Base-by-base conservation (phyloP, 75 land plant species). In the Gnetum montanum region DNA sequence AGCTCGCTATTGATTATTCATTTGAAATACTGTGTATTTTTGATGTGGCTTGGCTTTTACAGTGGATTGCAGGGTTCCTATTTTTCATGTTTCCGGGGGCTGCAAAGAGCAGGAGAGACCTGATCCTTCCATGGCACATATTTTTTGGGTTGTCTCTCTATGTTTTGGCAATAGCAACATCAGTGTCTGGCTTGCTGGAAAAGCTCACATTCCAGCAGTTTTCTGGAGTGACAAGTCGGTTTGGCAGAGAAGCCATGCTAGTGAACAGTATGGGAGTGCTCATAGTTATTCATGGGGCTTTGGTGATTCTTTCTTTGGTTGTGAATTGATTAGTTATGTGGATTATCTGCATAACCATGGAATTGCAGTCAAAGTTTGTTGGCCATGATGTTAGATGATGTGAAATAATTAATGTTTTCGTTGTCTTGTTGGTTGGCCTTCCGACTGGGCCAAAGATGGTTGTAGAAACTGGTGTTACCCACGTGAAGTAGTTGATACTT, bases 31-130 rank as follows among this genome's bases (percentile, higher is more conserved):
- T 38, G 1, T 37, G 13, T 37, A 12, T 38, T 38, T 38, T 41
- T 41, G 4, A 6, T 38, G 7, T 38, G 43, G 13, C 16, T 41
- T 41, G 43, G 18, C 5, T 15, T 41, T 3, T 4, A 3, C 43
- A 82, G 90, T 89, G 90, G 90, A 3, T 79, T 11, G 34, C 70
- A n/a, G 80, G 70, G 8, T 76, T 82, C 61, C 49, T 79, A 19
- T 23, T 81, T 18, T 90, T 79, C 57, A 68, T 48, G 51, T 75
- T 57, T 50, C 90, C 82, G 2, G 62, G 86, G 1, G 67, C 75
- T 0, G 43, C 70, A 16, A 28, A 10, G 34, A 12, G 57, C 0
- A 46, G 28, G 46, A 75, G 90, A 35, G 68, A 64, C 19, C 43
- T 37, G 3, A 11, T 78, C 1, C 58, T 59, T 31, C 86, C 84